Evolutionary conservation across 2,329 filamentous ascomycete species (phyloP).

Genomic region (Dothidotthia symphoricarpi): DNA sequence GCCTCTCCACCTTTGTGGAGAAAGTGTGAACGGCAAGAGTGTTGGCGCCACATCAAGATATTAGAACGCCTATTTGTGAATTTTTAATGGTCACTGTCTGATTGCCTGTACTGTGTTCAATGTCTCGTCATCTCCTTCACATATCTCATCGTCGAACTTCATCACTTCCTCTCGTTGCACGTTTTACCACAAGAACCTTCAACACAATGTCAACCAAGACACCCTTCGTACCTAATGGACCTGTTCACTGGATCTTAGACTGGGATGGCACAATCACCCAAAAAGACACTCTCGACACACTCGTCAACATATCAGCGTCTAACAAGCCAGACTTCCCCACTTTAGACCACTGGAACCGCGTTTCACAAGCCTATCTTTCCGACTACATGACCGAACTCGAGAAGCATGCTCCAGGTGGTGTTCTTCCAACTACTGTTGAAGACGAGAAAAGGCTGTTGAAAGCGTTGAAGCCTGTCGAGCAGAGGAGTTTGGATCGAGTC

Average conservation of each 20-base stretch:
- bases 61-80: too few relatives aligned
- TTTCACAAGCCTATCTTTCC: constrained; percentile 44
- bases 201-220: constrained; percentile 14
- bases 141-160: too few relatives aligned
- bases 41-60: too few relatives aligned
- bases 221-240: constrained; percentile 1
- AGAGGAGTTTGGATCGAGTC: constrained; percentile 43
- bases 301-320: constrained; percentile 42
- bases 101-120: too few relatives aligned
- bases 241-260: constrained; percentile 45
- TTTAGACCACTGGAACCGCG: constrained; percentile 36
- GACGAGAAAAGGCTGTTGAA: constrained; percentile 43
- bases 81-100: too few relatives aligned
- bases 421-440: constrained; percentile 28
- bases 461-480: constrained; percentile 41
- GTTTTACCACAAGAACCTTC: too few relatives aligned
- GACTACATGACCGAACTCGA: constrained; percentile 41
- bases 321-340: constrained; percentile 21
- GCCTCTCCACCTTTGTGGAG: too few relatives aligned
- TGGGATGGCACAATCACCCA: constrained; percentile 51
- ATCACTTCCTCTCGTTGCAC: too few relatives aligned
- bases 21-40: too few relatives aligned
- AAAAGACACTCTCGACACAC: constrained; percentile 46
- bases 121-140: too few relatives aligned
- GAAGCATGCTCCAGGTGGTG: constrained; percentile 22